A percentile compares a stretch with the other conserved stretches of the same genome.
These are phyloP conservation scores for Trichophyton verrucosum DNA, from an alignment of 2,329 filamentous ascomycete species.

Conservation along the genomic window DNA sequence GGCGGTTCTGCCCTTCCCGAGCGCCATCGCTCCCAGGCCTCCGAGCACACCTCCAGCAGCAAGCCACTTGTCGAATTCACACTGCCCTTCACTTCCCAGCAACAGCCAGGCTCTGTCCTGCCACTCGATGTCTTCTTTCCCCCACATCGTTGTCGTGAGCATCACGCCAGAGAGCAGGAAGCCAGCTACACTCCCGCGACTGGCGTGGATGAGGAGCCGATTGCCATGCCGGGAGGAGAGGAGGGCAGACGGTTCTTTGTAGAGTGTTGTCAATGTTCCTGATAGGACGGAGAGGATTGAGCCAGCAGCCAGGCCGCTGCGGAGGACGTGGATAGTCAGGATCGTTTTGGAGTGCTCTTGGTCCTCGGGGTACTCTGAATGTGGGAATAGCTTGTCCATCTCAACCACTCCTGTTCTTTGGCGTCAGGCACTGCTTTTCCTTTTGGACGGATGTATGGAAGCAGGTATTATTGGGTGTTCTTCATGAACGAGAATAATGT, in stretches of 20 bases:
- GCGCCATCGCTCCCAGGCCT: not conserved
- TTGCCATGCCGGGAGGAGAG: conserved; percentile 3
- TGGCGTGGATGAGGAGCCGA: conserved; percentile 7
- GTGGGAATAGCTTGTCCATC: conserved; percentile 10
- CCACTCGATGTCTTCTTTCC: conserved; percentile 10
- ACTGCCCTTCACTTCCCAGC: conserved; percentile 6
- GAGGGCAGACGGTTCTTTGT: conserved; percentile 6
- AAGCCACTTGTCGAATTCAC: conserved; percentile 7
- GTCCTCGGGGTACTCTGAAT: conserved; percentile 10
- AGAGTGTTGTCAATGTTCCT: conserved; percentile 4
- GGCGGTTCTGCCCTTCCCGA: conserved; percentile 5
- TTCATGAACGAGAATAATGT: not conserved
- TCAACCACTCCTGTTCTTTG: not conserved
- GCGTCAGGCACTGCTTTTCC: too few relatives aligned
- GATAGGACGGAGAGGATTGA: conserved; percentile 7
- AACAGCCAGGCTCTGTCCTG: conserved; percentile 9
- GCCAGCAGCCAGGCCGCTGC: conserved; percentile 6
- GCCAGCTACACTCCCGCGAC: conserved; percentile 7
- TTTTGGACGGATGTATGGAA: too few relatives aligned
- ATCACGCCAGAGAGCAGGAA: conserved; percentile 5
- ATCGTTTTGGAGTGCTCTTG: conserved; percentile 7
- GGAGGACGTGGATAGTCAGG: conserved; percentile 8
- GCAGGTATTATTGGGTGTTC: not conserved
- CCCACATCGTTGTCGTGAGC: conserved; percentile 5
- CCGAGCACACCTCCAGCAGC: conserved; percentile 4